Percentiles rank a stretch among this genome's conserved stretches.
Evolutionary conservation across 805 yeast genomes (phyloP).

Genomic region (Cephaloascus albidus): DNA sequence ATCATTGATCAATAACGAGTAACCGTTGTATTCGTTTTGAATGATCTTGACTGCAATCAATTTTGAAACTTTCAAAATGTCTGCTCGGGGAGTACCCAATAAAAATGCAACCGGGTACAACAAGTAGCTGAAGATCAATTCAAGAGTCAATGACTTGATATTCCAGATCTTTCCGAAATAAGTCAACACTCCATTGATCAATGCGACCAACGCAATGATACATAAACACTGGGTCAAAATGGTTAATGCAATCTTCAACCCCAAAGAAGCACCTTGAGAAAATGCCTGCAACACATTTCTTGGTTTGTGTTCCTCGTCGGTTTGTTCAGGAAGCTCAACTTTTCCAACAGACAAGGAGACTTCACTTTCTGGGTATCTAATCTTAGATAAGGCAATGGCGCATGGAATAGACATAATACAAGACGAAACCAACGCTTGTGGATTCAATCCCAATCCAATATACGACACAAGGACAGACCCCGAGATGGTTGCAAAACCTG

Average conservation of each 20-base stretch:
- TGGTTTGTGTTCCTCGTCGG: slow-evolving; percentile 22
- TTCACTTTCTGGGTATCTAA: slow-evolving; percentile 52
- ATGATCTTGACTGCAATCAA: slow-evolving; percentile 49
- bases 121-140: slow-evolving; percentile 46
- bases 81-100: slow-evolving; percentile 45
- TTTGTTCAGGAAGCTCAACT: slow-evolving; percentile 33
- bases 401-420: slow-evolving; percentile 67
- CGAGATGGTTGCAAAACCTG: slow-evolving; percentile 57
- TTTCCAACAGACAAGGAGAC: slow-evolving; percentile 40
- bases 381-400: slow-evolving; percentile 49
- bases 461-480: slow-evolving; percentile 58
- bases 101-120: slow-evolving; percentile 54
- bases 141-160: slow-evolving; percentile 39
- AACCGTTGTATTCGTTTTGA: slow-evolving; percentile 56
- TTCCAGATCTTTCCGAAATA: slow-evolving; percentile 62
- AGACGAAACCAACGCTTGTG: slow-evolving; percentile 55
- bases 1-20: slow-evolving; percentile 24
- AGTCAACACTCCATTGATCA: slow-evolving; percentile 43
- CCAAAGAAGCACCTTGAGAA: slow-evolving; percentile 48
- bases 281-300: slow-evolving; percentile 49
- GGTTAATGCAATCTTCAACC: slow-evolving; percentile 45
- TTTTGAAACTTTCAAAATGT: slow-evolving; percentile 38
- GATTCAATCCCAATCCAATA: slow-evolving; percentile 51
- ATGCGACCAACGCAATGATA: slow-evolving; percentile 50
- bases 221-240: slow-evolving; percentile 51